Conservation (phyloP, 2,329 filamentous ascomycete species). For the Coniochaeta ligniaria region DNA sequence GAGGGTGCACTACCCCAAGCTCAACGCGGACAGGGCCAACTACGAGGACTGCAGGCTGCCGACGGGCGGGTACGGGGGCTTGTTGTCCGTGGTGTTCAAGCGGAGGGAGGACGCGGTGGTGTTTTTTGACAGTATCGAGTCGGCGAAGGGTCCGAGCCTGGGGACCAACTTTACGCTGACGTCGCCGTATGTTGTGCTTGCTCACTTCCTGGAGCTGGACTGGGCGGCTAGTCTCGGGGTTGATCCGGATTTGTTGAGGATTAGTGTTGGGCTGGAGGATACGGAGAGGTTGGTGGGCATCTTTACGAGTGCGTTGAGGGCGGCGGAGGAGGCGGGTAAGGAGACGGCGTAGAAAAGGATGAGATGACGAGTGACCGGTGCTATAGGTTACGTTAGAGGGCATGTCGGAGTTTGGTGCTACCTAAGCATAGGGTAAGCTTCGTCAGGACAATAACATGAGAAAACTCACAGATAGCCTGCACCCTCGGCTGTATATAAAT, state of each 20-base stretch:
- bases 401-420: too few relatives aligned
- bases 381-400: too few relatives aligned
- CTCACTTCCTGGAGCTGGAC: conserved; percentile 86
- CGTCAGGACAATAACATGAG: too few relatives aligned
- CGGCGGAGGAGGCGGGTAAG: conserved; percentile 28
- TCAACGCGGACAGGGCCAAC: conserved; percentile 56
- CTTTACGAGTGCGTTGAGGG: conserved; percentile 64
- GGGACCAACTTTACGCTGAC: conserved; percentile 95
- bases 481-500: too few relatives aligned
- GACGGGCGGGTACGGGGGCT: conserved; percentile 78
- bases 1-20: conserved; percentile 80
- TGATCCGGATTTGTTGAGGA: conserved; percentile 69
- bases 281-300: conserved; percentile 53
- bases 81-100: conserved; percentile 79
- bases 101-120: conserved; percentile 61
- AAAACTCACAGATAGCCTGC: too few relatives aligned
- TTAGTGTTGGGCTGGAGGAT: conserved; percentile 88
- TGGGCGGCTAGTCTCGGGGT: conserved; percentile 83
- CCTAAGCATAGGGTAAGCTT: too few relatives aligned
- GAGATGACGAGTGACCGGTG: not conserved
- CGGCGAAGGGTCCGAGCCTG: conserved; percentile 87
- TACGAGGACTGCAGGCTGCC: conserved; percentile 75
- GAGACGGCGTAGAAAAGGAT: not conserved
- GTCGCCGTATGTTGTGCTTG: conserved; percentile 84
- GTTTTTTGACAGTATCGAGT: conserved; percentile 82